These are phyloP conservation scores for Chaetomium tenue DNA, from an alignment of 495 filamentous ascomycete genomes.

Conservation along the genomic window DNA sequence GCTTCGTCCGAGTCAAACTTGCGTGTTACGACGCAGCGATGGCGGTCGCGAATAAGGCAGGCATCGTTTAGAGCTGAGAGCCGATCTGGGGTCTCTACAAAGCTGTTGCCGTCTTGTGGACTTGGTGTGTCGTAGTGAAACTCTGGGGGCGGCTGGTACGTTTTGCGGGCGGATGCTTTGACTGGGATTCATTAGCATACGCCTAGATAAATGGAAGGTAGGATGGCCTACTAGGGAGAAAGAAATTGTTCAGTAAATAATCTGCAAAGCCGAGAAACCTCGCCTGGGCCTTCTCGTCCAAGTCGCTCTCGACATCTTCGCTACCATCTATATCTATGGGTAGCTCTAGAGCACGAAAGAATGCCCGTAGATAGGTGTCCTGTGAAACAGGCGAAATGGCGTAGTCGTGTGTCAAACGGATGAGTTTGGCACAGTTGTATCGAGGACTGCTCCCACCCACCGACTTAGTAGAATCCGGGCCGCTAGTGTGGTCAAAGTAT, in stretches of 20 bases:
- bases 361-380: constrained; percentile 29
- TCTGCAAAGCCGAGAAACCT: constrained; percentile 28
- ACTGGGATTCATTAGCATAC: background rate
- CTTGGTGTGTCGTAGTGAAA: constrained; percentile 2
- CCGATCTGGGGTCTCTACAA: constrained; percentile 2
- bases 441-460: background rate
- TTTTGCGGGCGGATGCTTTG: background rate
- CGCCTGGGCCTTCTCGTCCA: constrained; percentile 20
- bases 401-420: constrained; percentile 33
- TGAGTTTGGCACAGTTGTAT: constrained; percentile 23
- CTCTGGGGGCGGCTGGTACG: background rate
- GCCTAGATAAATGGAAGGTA: background rate
- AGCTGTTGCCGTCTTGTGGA: background rate
- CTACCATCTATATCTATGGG: constrained; percentile 23
- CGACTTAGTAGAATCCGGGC: background rate
- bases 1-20: constrained; percentile 7
- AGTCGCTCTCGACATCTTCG: constrained; percentile 3
- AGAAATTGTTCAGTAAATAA: constrained; percentile 33
- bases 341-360: constrained; percentile 26
- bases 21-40: constrained; percentile 9
- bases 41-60: constrained; percentile 10
- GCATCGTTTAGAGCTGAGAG: constrained; percentile 5
- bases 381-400: constrained; percentile 26
- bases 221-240: constrained; percentile 19
- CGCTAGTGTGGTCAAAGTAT: constrained; percentile 9